phyloP scores from a whole-genome alignment of 176 grass and related monocot genomes.

The Oryza punctata region DNA sequence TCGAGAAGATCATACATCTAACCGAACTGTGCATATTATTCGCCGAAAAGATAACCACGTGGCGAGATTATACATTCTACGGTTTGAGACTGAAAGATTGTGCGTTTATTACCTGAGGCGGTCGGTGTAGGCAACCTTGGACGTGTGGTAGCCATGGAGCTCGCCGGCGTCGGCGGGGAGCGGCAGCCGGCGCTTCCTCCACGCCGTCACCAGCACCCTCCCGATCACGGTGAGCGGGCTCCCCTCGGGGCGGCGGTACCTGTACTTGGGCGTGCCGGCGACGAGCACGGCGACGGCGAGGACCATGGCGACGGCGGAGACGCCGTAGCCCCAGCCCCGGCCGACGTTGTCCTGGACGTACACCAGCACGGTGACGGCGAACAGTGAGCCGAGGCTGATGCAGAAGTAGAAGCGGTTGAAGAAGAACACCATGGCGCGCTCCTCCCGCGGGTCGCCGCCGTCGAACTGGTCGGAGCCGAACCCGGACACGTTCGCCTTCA shows the following conservation, averaged over 20 bases:
- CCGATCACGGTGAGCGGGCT: slow-evolving; percentile 62
- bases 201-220: slow-evolving; percentile 50
- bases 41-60: not conserved
- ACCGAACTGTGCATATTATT: not conserved
- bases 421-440: slow-evolving; percentile 71
- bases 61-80: not conserved
- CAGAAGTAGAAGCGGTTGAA: slow-evolving; percentile 85
- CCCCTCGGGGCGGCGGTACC: slow-evolving; percentile 52
- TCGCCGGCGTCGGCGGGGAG: slow-evolving; percentile 34
- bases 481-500: slow-evolving; percentile 67
- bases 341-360: slow-evolving; percentile 74
- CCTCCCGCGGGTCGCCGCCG: slow-evolving; percentile 56
- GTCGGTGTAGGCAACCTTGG: slow-evolving; percentile 59
- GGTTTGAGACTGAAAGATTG: not conserved
- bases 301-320: slow-evolving; percentile 52
- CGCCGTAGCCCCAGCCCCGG: slow-evolving; percentile 49
- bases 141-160: slow-evolving; percentile 48
- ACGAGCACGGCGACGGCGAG: slow-evolving; percentile 57
- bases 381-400: slow-evolving; percentile 69
- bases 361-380: slow-evolving; percentile 72
- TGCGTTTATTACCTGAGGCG: slow-evolving; percentile 48
- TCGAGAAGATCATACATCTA: not conserved
- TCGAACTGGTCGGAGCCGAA: slow-evolving; percentile 88
- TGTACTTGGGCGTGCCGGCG: slow-evolving; percentile 50
- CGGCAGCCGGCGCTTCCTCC: slow-evolving; percentile 46